Evolutionary conservation across 306 rosid species (phyloP).

Genomic region (Abrus pulchellus): DNA sequence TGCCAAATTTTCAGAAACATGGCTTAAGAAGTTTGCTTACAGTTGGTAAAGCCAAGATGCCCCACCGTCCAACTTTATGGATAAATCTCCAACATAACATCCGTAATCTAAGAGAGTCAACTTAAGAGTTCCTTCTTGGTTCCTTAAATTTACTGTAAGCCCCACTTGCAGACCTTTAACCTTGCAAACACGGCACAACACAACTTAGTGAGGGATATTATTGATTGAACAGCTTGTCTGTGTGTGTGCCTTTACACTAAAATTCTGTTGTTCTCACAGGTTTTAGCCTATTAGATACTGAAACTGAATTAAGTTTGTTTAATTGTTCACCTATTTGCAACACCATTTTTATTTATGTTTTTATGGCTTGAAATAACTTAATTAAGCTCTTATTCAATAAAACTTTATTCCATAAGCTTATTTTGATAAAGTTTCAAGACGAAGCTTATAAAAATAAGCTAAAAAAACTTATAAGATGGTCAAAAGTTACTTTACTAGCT

Average conservation of each 20-base stretch:
- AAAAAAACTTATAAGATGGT: background rate
- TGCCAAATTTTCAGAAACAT: conserved; percentile 35
- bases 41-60: conserved; percentile 93
- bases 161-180: conserved; percentile 79
- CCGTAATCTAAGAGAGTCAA: conserved; percentile 71
- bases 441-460: background rate
- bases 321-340: background rate
- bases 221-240: conserved; percentile 9
- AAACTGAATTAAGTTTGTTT: conserved; percentile 7
- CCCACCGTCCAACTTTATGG: conserved; percentile 81
- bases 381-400: background rate
- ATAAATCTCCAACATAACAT: conserved; percentile 67
- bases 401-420: background rate
- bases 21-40: conserved; percentile 60
- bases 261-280: background rate
- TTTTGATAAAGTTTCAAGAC: background rate
- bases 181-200: conserved; percentile 61
- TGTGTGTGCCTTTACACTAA: background rate
- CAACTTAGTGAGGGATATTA: conserved; percentile 29
- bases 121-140: conserved; percentile 73
- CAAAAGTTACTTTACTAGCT: background rate
- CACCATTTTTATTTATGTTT: background rate
- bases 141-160: conserved; percentile 63
- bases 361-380: background rate
- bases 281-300: conserved; percentile 15